Evolutionary conservation across 257 asterid species (phyloP).

Genomic region (Coffea eugenioides): DNA sequence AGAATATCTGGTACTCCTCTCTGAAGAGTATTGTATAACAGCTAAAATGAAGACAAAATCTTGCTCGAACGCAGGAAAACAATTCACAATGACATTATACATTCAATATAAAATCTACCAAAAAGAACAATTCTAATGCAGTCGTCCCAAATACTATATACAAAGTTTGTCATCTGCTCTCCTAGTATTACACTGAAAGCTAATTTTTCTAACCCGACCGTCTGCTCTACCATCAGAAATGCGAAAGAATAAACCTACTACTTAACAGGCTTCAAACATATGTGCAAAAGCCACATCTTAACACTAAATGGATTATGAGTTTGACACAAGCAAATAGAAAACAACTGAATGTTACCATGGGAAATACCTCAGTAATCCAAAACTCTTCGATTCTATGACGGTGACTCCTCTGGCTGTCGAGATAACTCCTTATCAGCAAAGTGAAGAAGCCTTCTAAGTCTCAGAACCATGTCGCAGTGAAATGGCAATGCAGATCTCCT

Average conservation of each 20-base stretch:
- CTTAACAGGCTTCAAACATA: neutral
- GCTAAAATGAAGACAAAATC: neutral
- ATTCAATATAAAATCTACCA: neutral
- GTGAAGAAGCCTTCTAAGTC: conserved; percentile 91
- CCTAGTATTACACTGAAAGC: neutral
- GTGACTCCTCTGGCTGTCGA: conserved; percentile 64
- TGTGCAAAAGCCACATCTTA: neutral
- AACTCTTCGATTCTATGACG: conserved; percentile 1
- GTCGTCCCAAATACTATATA: neutral
- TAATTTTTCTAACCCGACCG: neutral
- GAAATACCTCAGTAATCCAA: neutral
- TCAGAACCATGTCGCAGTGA: conserved; percentile 90
- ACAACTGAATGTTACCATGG: neutral
- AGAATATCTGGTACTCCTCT: neutral
- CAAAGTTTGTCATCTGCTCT: neutral
- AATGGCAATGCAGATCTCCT: conserved; percentile 89
- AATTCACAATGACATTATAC: neutral
- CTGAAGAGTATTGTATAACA: neutral
- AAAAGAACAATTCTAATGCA: neutral
- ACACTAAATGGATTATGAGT: neutral
- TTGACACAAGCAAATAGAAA: neutral
- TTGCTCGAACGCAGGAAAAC: too few relatives aligned
- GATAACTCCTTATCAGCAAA: conserved; percentile 90
- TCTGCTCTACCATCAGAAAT: neutral
- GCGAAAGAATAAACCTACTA: neutral